Conservation (phyloP, 345 rosid species). For the Nasturtium officinale region DNA sequence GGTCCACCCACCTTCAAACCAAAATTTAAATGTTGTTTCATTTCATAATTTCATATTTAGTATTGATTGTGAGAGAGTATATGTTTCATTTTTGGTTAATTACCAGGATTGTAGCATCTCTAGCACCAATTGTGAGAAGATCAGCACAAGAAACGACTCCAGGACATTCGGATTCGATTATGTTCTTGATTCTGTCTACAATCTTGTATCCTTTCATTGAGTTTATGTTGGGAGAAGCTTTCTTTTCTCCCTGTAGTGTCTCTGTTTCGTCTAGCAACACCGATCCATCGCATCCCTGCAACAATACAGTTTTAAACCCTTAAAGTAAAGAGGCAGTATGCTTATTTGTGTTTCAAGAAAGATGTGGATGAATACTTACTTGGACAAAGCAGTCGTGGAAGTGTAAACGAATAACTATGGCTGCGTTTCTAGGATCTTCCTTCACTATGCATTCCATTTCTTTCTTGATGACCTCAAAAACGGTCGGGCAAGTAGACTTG, state of each 20-base stretch:
- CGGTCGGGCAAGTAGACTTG: slow-evolving; percentile 65
- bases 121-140: slow-evolving; percentile 81
- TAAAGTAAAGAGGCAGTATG: neutral
- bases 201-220: slow-evolving; percentile 65
- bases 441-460: slow-evolving; percentile 92
- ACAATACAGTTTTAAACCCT: slow-evolving; percentile 17
- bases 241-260: slow-evolving; percentile 71
- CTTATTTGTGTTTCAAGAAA: slow-evolving; percentile 20
- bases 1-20: slow-evolving; percentile 84
- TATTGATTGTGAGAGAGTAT: neutral
- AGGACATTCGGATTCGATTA: slow-evolving; percentile 87
- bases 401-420: slow-evolving; percentile 66
- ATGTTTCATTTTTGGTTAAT: neutral
- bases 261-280: slow-evolving; percentile 79
- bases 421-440: slow-evolving; percentile 84
- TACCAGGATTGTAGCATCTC: slow-evolving; percentile 91
- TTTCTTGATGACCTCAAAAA: slow-evolving; percentile 64
- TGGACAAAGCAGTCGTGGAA: slow-evolving; percentile 94
- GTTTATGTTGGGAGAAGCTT: slow-evolving; percentile 58
- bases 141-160: slow-evolving; percentile 93
- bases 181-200: slow-evolving; percentile 81
- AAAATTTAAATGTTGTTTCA: neutral
- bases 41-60: neutral
- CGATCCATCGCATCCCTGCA: slow-evolving; percentile 92
- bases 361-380: slow-evolving; percentile 43